Evolutionary conservation across 1,284 basidiomycete species (phyloP).

Genomic region (Tilletiopsis washingtonensis): DNA sequence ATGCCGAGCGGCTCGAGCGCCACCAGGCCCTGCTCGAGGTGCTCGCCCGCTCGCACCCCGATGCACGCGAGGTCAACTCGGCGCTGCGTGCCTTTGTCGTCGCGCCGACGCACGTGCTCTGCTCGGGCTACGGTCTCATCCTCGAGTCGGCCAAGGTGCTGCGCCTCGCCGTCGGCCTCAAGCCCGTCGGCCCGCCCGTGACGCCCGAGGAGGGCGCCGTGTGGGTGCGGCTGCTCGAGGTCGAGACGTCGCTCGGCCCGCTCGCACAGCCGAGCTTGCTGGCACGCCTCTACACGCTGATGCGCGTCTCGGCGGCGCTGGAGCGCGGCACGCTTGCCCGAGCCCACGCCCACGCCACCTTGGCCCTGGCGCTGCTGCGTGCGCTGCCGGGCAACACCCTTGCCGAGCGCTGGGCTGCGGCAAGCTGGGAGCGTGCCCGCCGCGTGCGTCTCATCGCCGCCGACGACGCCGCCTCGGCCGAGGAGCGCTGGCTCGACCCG

Average conservation of each 20-base stretch:
- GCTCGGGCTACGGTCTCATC: background rate
- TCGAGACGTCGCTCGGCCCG: constrained; percentile 23
- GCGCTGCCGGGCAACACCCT: constrained; percentile 17
- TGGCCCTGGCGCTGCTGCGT: constrained; percentile 24
- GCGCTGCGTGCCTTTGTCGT: constrained; percentile 9
- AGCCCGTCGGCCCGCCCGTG: background rate
- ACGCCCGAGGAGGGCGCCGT: constrained; percentile 13
- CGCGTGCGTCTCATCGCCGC: constrained; percentile 8
- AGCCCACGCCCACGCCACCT: constrained; percentile 15
- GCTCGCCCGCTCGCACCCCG: constrained; percentile 3
- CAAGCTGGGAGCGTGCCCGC: constrained; percentile 18
- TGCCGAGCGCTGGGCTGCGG: constrained; percentile 17
- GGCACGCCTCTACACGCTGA: constrained; percentile 23
- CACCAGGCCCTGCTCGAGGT: constrained; percentile 9
- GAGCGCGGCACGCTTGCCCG: constrained; percentile 8
- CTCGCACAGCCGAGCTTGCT: constrained; percentile 19
- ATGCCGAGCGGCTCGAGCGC: too few relatives aligned
- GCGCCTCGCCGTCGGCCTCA: background rate
- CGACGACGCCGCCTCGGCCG: background rate
- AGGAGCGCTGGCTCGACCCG: constrained; percentile 19
- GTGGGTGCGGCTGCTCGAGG: constrained; percentile 19
- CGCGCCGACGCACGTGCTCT: constrained; percentile 8
- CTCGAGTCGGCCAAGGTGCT: background rate
- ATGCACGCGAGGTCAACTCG: constrained; percentile 10
- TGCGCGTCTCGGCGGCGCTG: constrained; percentile 19